Evolutionary conservation across 257 asterid genomes (phyloP), one percentile per base, ranked within the genome.

Genomic region (Echites panduratus): DNA sequence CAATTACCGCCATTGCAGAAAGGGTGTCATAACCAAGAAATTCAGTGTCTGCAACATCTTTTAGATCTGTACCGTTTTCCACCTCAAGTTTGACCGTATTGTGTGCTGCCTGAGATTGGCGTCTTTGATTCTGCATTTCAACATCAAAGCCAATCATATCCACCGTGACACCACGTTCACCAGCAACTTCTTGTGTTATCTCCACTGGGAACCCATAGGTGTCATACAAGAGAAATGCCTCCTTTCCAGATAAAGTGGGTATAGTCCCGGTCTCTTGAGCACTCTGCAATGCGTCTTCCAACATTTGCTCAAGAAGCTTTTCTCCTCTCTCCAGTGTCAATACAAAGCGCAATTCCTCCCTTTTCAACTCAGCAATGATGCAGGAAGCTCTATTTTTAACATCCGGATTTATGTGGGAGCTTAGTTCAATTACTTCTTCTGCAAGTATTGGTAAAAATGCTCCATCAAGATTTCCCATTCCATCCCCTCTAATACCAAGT

Each of bases 61-160:
- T 84, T 56, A 88, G 75, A 79, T 84, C 93, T 9, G 89, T 86
- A 75, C 91, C 96, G 82, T 87, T 84, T 84, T 88, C 96, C 57
- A 89, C 95, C 47, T 84, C 76, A 70, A 93, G 95, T 73, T 87
- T 93, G 77, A 91, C 91, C 2, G 90, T 85, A 79, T 86, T 92
- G 83, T 93, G 98, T 41, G 98, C 98, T 71, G 96, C 96, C 84
- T 91, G 97, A 68, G 98, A 93, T 85, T 90, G 97, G 24, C 90
- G 89, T 63, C 96, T 85, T 78, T 93, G 97, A 61, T 84, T 93
- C 83, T 86, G 96, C 98, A 93, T 93, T 80, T 93, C 97, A 12
- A 69, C 58, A 65, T 88, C 86, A 76, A 93, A 93, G 49, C 90
- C 66, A 41, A 83, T 86, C 93, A 88, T 88, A 76, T 91, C 98